Evolutionary conservation across 2,329 filamentous ascomycete genomes (phyloP).

Genomic region (Fulvia fulva): DNA sequence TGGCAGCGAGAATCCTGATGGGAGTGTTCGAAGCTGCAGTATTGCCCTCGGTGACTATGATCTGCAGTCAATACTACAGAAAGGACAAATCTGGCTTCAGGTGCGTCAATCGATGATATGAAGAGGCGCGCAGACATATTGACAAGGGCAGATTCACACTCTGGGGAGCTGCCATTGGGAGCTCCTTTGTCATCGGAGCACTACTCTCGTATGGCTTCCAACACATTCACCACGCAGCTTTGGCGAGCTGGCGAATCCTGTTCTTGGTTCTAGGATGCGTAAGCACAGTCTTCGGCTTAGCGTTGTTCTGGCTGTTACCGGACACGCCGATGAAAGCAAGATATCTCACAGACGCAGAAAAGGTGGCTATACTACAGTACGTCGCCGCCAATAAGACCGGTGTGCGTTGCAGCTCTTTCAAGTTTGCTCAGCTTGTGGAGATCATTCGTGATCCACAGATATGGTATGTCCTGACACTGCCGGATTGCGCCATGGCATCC

Average conservation of each 20-base stretch:
- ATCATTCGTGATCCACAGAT: constrained; percentile 60
- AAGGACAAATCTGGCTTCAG: constrained; percentile 4
- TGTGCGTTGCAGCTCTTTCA: constrained; percentile 35
- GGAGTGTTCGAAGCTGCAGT: constrained; percentile 67
- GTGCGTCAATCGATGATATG: neutral
- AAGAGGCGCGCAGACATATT: neutral
- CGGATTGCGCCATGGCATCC: neutral
- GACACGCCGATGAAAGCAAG: constrained; percentile 30
- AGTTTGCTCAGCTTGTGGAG: constrained; percentile 51
- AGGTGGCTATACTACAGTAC: constrained; percentile 46
- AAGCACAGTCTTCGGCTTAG: constrained; percentile 1
- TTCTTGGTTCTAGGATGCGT: constrained; percentile 1
- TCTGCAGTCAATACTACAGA: constrained; percentile 54
- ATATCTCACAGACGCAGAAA: constrained; percentile 27
- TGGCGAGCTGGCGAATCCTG: constrained; percentile 3
- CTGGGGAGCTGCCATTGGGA: neutral
- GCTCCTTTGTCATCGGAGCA: neutral
- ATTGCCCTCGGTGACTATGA: constrained; percentile 62
- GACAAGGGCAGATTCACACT: neutral
- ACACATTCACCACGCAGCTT: neutral
- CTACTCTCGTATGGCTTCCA: constrained; percentile 2
- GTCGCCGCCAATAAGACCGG: constrained; percentile 43
- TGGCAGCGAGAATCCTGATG: constrained; percentile 59
- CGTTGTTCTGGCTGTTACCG: constrained; percentile 12
- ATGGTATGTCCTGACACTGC: constrained; percentile 19